Percentiles rank a stretch among this genome's conserved stretches.
Conservation (phyloP, 257 asterid species). For the Scutellaria minor region DNA sequence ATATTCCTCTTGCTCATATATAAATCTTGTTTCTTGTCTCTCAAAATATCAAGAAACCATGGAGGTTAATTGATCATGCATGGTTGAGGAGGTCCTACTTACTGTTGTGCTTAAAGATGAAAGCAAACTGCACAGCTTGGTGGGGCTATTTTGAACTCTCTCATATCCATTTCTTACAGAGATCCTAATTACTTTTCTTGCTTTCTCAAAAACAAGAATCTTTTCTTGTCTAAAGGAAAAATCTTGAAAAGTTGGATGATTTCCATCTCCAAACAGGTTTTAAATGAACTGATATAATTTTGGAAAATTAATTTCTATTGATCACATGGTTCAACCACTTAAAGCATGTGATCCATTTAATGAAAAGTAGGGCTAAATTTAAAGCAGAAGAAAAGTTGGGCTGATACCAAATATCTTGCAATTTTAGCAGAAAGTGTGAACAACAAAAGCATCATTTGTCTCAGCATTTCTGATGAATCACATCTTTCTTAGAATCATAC, state of each 20-base stretch:
- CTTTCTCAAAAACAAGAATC: too few relatives aligned
- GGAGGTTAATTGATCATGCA: neutral
- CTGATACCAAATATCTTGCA: too few relatives aligned
- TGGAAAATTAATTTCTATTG: neutral
- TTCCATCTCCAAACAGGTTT: too few relatives aligned
- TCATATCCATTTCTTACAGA: neutral
- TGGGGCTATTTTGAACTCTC: neutral
- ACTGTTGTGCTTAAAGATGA: conserved; percentile 2
- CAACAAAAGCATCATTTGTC: neutral
- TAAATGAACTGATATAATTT: neutral
- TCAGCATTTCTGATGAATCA: neutral
- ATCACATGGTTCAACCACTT: conserved; percentile 2
- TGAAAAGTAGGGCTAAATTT: too few relatives aligned
- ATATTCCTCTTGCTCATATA: conserved; percentile 22
- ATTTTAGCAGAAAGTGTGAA: neutral
- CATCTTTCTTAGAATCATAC: neutral
- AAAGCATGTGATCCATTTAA: neutral
- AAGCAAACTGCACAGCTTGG: too few relatives aligned
- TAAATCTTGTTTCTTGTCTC: conserved; percentile 13
- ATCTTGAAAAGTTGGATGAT: neutral
- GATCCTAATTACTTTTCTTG: neutral
- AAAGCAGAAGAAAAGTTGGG: too few relatives aligned
- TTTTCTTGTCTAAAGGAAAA: neutral
- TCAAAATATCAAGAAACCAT: neutral
- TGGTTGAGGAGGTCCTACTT: conserved; percentile 3